Base-by-base conservation (phyloP, 257 asterid species). In the Solanum piurae region DNA sequence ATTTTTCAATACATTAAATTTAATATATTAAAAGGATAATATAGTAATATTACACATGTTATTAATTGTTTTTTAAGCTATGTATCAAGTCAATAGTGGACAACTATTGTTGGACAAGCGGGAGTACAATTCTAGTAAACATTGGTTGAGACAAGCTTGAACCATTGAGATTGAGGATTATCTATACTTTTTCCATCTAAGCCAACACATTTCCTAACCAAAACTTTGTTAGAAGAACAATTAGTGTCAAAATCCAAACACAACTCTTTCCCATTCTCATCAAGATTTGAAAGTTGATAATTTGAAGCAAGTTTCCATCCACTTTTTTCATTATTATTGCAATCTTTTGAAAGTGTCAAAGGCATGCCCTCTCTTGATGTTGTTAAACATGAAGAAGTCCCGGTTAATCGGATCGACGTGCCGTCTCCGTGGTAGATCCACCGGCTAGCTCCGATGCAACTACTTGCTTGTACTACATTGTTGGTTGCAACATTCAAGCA, bases 101-200 rank as follows among this genome's bases (percentile, higher is more conserved):
- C n/a, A 55, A 55, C 5, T 55, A 55, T 3, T 18, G 4, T 55
- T 55, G 2, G 0, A 44, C 2, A 9, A 12, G 6, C 6, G 55
- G 4, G 4, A 55, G 2, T 0, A 55, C 25, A 55, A 20, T 7
- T 55, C 64, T 55, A 55, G 11, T 55, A 55, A 23, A 88, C 90
- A 91, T 91, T 93, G 36, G 91, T 37, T 13, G 95, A 90, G 25
- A 95, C 91, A 88, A 95, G 66, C 84, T 92, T 94, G 71, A 94
- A 94, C 98, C 98, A 95, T 80, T 94, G 98, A 3, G 33, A 83
- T 84, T 94, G 88, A 8, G 98, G 98, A 88, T 94, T 94, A 1
- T 93, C 94, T 12, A 1, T 58, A 44, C 89, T 93, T 83, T 90
- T 37, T 13, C 92, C 92, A 64, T 88, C 89, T 10, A 93, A 88